Percentiles rank a stretch among this genome's conserved stretches.
Evolutionary conservation across 108 stramenopile species (phyloP).

Genomic region (Cyclotella sp.): DNA sequence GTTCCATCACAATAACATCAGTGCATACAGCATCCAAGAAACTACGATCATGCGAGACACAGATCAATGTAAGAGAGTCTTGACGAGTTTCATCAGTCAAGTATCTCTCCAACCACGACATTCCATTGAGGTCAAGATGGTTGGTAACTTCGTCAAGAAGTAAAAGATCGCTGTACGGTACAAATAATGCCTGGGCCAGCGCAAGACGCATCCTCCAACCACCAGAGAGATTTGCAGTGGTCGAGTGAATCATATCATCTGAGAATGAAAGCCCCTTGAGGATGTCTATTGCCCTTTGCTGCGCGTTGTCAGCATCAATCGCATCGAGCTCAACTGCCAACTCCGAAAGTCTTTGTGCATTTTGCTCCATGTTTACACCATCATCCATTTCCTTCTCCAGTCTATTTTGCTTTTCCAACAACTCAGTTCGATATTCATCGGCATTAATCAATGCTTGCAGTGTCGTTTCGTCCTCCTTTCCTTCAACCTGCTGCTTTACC

Average conservation of each 20-base stretch:
- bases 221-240: conserved; percentile 80
- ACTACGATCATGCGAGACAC: conserved; percentile 91
- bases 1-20: conserved; percentile 57
- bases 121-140: conserved; percentile 90
- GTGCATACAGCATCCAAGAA: conserved; percentile 90
- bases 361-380: conserved; percentile 52
- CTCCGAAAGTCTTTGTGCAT: conserved; percentile 66
- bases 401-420: conserved; percentile 67
- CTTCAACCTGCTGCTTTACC: conserved; percentile 88
- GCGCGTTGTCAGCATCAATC: conserved; percentile 75
- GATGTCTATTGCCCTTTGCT: conserved; percentile 68
- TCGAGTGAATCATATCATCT: conserved; percentile 66
- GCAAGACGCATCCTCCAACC: conserved; percentile 96
- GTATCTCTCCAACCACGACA: conserved; percentile 86
- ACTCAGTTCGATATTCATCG: conserved; percentile 60
- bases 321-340: conserved; percentile 76
- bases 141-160: conserved; percentile 94
- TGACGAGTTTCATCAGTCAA: conserved; percentile 51
- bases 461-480: conserved; percentile 71
- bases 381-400: conserved; percentile 63
- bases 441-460: conserved; percentile 72
- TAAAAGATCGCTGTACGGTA: conserved; percentile 74
- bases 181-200: conserved; percentile 79
- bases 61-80: conserved; percentile 67
- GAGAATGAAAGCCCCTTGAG: conserved; percentile 70